phyloP scores from a whole-genome alignment of 140 eudicot genomes.

The Erigeron philadelphicus region DNA sequence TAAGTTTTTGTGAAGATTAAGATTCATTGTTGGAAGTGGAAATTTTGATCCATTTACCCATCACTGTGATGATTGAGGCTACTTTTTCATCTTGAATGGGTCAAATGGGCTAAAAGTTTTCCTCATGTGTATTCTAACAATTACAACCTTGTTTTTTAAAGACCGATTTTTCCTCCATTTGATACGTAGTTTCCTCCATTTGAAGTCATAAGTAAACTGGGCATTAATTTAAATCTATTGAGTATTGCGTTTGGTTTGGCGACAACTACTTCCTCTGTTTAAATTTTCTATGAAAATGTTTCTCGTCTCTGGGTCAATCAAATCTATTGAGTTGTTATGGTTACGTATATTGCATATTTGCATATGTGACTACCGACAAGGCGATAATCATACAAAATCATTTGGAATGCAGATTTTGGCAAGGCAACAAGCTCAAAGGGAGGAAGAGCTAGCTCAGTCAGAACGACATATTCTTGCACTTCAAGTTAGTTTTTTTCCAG shows the following conservation, averaged over 20 bases:
- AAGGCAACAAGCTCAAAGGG: slow-evolving; percentile 99
- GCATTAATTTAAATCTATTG: too few relatives aligned
- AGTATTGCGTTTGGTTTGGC: too few relatives aligned
- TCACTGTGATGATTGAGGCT: background rate
- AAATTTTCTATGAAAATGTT: background rate
- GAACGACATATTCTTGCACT: slow-evolving; percentile 97
- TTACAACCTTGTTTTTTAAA: too few relatives aligned
- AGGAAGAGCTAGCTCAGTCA: slow-evolving; percentile 95
- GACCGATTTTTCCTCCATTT: too few relatives aligned
- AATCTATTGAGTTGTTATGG: background rate
- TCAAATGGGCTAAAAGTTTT: background rate
- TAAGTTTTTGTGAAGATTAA: background rate
- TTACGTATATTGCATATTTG: background rate
- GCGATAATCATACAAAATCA: slow-evolving; percentile 1
- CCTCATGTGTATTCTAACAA: too few relatives aligned
- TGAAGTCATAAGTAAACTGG: too few relatives aligned
- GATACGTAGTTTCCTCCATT: too few relatives aligned
- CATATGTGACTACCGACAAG: background rate
- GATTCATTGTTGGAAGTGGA: background rate
- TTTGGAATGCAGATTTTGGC: slow-evolving; percentile 70
- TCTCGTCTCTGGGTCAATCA: slow-evolving; percentile 1
- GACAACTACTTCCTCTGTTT: too few relatives aligned
- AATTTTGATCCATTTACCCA: background rate
- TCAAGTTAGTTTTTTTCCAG: slow-evolving; percentile 69
- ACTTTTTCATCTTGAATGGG: background rate